Evolutionary conservation across 345 rosid species (phyloP), one percentile per base, ranked within the genome.

Genomic region (Rubroshorea leprosula): DNA sequence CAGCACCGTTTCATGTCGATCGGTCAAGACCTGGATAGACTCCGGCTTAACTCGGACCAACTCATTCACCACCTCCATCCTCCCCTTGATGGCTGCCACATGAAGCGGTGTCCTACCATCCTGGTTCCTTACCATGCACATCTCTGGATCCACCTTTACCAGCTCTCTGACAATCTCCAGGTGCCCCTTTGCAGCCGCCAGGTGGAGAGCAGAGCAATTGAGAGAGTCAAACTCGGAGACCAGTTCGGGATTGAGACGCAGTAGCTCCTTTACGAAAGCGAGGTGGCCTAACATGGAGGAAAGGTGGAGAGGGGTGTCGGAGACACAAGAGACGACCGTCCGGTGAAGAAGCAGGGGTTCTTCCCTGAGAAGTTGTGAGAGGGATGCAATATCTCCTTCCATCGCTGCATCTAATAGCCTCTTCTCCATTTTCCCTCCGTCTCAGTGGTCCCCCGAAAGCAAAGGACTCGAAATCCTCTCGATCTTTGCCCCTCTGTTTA

Each of bases 181-280:
- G 25, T 60, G 61, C 51, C 77, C 73, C 27, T 73, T 73, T 19
- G 64, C 70, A 5, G 77, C 56, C 13, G 77, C 73, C 6, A 73
- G 51, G 73, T 73, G 77, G 44, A 73, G 77, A 24, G 77, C 60
- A 46, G 70, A 50, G 63, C 35, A 45, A 24, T 67, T 63, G 0
- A 23, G 56, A 0, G 70, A 68, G 24, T 73, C 70, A 50, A 60
- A 35, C 46, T 68, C 77, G 44, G 55, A 41, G 35, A 66, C 69
- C 35, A 67, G 49, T 27, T 60, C 59, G 5, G 69, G 69, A 31
- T 43, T 54, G 12, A 25, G 73, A 58, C 4, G 21, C 51, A 73
- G 52, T 54, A 73, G 59, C 63, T 59, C 57, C 47, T 16, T 19
- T 19, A 53, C 73, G 20, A 73, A 69, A 21, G n/a, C 44, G 23